Evolutionary conservation across 164 flowering plant genomes (phyloP).

Genomic region (Umbellularia californica): DNA sequence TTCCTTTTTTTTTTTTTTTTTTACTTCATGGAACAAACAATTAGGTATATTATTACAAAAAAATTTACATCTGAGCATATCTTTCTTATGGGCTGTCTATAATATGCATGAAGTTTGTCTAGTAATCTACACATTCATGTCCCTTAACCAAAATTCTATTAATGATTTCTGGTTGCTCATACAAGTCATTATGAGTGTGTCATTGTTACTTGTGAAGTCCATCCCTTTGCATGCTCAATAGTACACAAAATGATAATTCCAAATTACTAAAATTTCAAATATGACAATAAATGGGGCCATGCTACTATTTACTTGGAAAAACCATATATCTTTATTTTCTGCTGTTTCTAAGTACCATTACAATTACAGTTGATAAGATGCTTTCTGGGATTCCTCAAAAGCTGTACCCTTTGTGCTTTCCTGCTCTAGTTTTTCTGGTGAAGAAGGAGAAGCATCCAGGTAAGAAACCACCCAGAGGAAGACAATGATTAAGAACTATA

Average conservation of each 20-base stretch:
- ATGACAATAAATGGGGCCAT: neutral
- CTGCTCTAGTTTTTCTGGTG: slow-evolving; percentile 23
- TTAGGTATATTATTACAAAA: neutral
- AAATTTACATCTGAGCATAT: neutral
- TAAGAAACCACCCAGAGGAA: slow-evolving; percentile 2
- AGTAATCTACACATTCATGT: neutral
- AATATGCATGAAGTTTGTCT: neutral
- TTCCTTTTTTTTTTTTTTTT: too few species aligned
- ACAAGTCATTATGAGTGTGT: neutral
- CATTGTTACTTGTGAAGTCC: neutral
- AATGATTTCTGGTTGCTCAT: neutral
- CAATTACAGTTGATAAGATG: neutral
- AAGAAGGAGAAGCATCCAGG: slow-evolving; percentile 41
- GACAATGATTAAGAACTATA: slow-evolving; percentile 3
- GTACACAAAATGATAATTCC: neutral
- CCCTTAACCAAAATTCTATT: neutral
- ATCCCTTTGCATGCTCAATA: neutral
- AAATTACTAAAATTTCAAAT: neutral
- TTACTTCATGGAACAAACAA: neutral
- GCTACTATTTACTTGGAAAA: neutral
- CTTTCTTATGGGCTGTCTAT: neutral
- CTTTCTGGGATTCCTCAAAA: slow-evolving; percentile 2
- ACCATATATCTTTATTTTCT: neutral
- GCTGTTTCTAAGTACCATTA: neutral
- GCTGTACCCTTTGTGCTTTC: slow-evolving; percentile 12